Conservation (phyloP, 805 yeast genomes). For the Metahyphopichia silvanorum region DNA sequence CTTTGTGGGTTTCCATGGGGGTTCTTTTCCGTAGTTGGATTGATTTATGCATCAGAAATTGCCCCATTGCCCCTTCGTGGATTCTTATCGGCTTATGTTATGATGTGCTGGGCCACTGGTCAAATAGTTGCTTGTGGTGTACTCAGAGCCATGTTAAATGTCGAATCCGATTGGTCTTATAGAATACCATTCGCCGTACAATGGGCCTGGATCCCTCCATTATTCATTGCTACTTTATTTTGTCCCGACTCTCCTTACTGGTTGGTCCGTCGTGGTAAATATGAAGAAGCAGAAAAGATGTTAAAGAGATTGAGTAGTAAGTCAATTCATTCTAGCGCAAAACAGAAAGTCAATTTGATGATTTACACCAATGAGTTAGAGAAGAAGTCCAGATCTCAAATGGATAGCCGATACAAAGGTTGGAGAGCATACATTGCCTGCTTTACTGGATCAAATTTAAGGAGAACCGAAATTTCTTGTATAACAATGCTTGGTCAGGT, state of each 20-base stretch:
- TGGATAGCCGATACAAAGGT: too few species aligned
- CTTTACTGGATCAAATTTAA: constrained; percentile 33
- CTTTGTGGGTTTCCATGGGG: constrained; percentile 38
- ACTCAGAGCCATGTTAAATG: constrained; percentile 29
- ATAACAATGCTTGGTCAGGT: constrained; percentile 24
- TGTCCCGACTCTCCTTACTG: constrained; percentile 44
- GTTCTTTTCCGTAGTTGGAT: constrained; percentile 24
- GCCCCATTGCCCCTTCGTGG: constrained; percentile 33
- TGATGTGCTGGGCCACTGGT: constrained; percentile 26
- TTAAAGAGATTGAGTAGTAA: constrained; percentile 13
- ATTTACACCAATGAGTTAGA: constrained; percentile 17
- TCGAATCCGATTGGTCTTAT: constrained; percentile 26
- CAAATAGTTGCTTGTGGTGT: constrained; percentile 41
- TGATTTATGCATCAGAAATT: constrained; percentile 36
- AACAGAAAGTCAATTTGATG: constrained; percentile 23
- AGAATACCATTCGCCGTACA: constrained; percentile 39
- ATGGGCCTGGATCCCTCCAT: constrained; percentile 30
- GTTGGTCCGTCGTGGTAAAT: constrained; percentile 25
- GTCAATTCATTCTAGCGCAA: constrained; percentile 14
- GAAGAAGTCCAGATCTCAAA: constrained; percentile 4
- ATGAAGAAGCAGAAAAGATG: constrained; percentile 23
- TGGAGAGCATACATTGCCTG: constrained; percentile 36
- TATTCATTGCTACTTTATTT: constrained; percentile 24
- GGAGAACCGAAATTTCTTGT: constrained; percentile 37
- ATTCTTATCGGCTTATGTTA: constrained; percentile 21